A percentile compares a stretch with the other conserved stretches of the same genome.
These are phyloP conservation scores for Hemerocallis citrina DNA, from an alignment of 106 monocot species.

Conservation along the genomic window DNA sequence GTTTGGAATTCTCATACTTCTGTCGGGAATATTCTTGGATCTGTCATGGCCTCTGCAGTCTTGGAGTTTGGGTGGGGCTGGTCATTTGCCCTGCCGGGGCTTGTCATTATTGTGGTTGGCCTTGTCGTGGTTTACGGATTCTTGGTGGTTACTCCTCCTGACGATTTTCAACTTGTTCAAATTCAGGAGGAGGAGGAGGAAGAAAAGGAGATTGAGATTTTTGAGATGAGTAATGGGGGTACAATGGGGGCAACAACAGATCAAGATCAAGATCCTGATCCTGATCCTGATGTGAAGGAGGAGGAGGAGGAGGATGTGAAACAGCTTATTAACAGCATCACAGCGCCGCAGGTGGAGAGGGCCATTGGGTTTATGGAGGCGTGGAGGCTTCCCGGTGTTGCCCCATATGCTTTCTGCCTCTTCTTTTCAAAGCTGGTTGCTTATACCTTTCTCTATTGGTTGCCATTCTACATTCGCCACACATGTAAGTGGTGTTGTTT, in stretches of 20 bases:
- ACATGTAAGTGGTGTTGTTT: slow-evolving; percentile 72
- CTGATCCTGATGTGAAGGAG: slow-evolving; percentile 10
- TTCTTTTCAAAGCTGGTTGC: slow-evolving; percentile 98
- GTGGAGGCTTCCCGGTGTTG: slow-evolving; percentile 80
- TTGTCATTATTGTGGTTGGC: slow-evolving; percentile 29
- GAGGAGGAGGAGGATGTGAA: neutral
- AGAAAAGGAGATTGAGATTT: slow-evolving; percentile 46
- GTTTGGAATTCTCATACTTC: slow-evolving; percentile 92
- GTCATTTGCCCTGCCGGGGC: slow-evolving; percentile 72
- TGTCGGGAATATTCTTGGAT: slow-evolving; percentile 82
- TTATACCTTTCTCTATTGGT: slow-evolving; percentile 92
- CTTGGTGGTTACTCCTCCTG: slow-evolving; percentile 52
- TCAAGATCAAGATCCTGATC: neutral
- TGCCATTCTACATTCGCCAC: slow-evolving; percentile 89
- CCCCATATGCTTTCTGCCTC: slow-evolving; percentile 70
- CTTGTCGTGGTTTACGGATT: slow-evolving; percentile 36
- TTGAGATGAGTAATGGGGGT: slow-evolving; percentile 7
- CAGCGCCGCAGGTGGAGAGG: neutral
- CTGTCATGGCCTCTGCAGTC: slow-evolving; percentile 63
- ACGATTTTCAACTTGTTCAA: too few relatives aligned
- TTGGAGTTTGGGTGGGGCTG: slow-evolving; percentile 95
- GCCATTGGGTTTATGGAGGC: slow-evolving; percentile 91
- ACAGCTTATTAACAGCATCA: too few relatives aligned
- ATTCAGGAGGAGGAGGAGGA: slow-evolving; percentile 17
- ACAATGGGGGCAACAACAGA: neutral